These are phyloP conservation scores for Penicillium concentricum DNA, from an alignment of 2,329 filamentous ascomycete genomes.

Conservation along the genomic window DNA sequence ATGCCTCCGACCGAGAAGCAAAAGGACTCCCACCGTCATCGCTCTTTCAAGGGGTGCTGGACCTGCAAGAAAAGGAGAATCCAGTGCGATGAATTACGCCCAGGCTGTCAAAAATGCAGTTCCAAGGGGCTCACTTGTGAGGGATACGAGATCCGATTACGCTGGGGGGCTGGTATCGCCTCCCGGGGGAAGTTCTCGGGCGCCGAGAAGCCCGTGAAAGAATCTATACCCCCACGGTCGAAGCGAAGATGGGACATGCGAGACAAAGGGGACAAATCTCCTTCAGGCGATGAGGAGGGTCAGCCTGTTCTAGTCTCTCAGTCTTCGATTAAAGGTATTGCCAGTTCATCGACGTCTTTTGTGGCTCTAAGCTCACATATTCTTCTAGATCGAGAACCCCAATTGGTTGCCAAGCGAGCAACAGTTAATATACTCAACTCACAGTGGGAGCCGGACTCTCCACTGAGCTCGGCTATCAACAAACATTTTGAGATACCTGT, in stretches of 20 bases:
- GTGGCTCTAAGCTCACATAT: not conserved
- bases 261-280: constrained; percentile 5
- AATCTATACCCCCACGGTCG: constrained; percentile 20
- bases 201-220: constrained; percentile 22
- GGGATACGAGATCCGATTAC: constrained; percentile 24
- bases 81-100: constrained; percentile 24
- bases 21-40: constrained; percentile 16
- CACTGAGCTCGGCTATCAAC: constrained; percentile 9
- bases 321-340: constrained; percentile 8
- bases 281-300: constrained; percentile 5
- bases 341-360: not conserved
- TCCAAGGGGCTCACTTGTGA: constrained; percentile 17
- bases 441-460: constrained; percentile 4
- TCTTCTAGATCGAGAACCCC: not conserved
- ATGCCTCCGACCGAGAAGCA: constrained; percentile 14
- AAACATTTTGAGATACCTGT: constrained; percentile 23
- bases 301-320: constrained; percentile 12
- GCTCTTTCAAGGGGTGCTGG: constrained; percentile 27
- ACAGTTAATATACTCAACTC: constrained; percentile 24
- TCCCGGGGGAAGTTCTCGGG: constrained; percentile 23
- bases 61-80: constrained; percentile 24
- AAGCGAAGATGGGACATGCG: constrained; percentile 24
- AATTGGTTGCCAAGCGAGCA: constrained; percentile 5
- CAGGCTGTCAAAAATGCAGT: constrained; percentile 18
- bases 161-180: constrained; percentile 25